Percentiles rank a stretch among this genome's conserved stretches.
Evolutionary conservation across 768 basidiomycete genomes (phyloP).

Genomic region (Psilocybe cyanescens): DNA sequence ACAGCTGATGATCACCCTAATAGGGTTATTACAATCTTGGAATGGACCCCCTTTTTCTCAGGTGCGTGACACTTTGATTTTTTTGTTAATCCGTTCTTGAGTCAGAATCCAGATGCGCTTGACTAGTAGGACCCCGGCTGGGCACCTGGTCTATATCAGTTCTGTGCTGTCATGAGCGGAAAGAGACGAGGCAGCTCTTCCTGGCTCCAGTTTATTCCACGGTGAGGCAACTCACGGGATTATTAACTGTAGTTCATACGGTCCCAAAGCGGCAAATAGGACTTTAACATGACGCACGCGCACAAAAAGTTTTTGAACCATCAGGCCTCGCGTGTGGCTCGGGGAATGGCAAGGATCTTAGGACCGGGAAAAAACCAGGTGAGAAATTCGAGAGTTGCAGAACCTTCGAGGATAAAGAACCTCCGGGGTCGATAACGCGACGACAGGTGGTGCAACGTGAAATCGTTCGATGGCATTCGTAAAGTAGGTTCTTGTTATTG

Average conservation of each 20-base stretch:
- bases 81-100: background rate
- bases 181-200: background rate
- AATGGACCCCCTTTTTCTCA: constrained; percentile 3
- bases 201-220: background rate
- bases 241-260: background rate
- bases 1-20: background rate
- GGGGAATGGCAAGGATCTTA: background rate
- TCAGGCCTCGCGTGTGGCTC: background rate
- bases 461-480: too few relatives aligned
- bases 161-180: too few relatives aligned
- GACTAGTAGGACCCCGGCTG: background rate
- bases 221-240: background rate
- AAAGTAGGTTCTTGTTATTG: background rate
- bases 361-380: background rate
- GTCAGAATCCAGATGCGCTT: background rate
- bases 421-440: background rate
- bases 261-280: background rate
- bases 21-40: background rate
- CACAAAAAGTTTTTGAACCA: background rate
- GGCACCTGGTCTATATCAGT: background rate
- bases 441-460: background rate
- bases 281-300: background rate
- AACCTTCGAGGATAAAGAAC: background rate
- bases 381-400: background rate
- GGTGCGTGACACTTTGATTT: constrained; percentile 1